Evolutionary conservation across 305 asterid species (phyloP).

Genomic region (Caryopteris hybrid): DNA sequence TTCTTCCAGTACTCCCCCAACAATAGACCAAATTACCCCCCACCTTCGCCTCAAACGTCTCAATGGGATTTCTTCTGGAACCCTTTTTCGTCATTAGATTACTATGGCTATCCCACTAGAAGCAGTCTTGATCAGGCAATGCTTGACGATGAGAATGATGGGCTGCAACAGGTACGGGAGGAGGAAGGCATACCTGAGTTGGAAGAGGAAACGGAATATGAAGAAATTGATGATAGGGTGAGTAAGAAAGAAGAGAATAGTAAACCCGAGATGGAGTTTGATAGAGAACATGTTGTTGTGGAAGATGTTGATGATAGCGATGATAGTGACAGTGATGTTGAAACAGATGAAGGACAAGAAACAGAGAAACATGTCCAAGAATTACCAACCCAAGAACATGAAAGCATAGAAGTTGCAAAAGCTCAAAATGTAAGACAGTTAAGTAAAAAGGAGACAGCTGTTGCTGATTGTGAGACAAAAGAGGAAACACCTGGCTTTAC

Average conservation of each 20-base stretch:
- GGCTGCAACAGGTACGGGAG: constrained; percentile 68
- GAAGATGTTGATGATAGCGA: constrained; percentile 59
- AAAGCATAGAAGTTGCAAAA: constrained; percentile 52
- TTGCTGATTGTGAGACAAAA: constrained; percentile 50
- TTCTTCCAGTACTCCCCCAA: constrained; percentile 63
- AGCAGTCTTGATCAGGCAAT: constrained; percentile 41
- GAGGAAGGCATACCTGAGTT: constrained; percentile 90
- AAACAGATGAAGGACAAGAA: constrained; percentile 36
- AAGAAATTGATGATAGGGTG: constrained; percentile 47
- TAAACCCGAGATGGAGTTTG: constrained; percentile 25
- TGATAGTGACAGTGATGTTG: constrained; percentile 32
- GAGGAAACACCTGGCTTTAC: constrained; percentile 87
- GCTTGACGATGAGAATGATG: constrained; percentile 58
- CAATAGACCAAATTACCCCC: constrained; percentile 44
- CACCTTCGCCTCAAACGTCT: constrained; percentile 74
- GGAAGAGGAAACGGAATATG: constrained; percentile 81
- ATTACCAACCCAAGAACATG: constrained; percentile 33
- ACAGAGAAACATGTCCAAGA: constrained; percentile 31
- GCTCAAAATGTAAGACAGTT: constrained; percentile 52
- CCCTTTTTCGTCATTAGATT: constrained; percentile 89
- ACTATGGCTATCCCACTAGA: constrained; percentile 65
- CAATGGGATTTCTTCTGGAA: constrained; percentile 99
- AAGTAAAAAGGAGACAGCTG: constrained; percentile 58
- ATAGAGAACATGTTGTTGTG: constrained; percentile 59
- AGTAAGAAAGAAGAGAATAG: constrained; percentile 33